A percentile compares a stretch with the other conserved stretches of the same genome.
Conservation (phyloP, 495 filamentous ascomycete species). For the Aspergillus mulundensis region DNA sequence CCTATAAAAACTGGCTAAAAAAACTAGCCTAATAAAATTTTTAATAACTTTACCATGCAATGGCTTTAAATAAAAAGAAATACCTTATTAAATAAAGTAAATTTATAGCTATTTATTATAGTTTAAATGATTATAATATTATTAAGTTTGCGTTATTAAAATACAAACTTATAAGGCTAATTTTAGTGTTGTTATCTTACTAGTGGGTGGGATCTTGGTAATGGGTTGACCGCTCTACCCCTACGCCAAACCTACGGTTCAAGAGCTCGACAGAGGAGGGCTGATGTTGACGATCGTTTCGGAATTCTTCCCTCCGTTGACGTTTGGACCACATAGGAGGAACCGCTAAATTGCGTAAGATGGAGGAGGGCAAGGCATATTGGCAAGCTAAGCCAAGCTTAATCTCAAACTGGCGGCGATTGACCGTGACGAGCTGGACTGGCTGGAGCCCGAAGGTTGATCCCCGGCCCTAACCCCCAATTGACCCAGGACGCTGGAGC, state of each 20-base stretch:
- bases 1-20: no score
- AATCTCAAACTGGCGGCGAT: slow-evolving; percentile 7
- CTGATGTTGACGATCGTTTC: slow-evolving; percentile 18
- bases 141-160: no score
- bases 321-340: slow-evolving; percentile 15
- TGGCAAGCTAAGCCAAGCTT: no score
- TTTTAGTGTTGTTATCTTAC: no score
- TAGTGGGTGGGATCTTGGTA: no score
- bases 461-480: slow-evolving; percentile 10
- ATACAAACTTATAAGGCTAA: no score
- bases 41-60: no score
- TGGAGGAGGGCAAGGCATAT: neutral
- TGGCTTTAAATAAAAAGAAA: no score
- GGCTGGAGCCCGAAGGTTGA: slow-evolving; percentile 8
- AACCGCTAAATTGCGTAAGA: neutral
- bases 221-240: neutral
- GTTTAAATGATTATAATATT: no score
- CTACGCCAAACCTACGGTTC: neutral
- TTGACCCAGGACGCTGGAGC: neutral
- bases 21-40: no score
- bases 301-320: slow-evolving; percentile 15
- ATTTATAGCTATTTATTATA: no score
- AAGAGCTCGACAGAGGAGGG: neutral
- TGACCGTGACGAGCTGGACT: neutral
- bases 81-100: no score